Evolutionary conservation across 805 yeast species (phyloP).

Genomic region (Spathaspora girioi): DNA sequence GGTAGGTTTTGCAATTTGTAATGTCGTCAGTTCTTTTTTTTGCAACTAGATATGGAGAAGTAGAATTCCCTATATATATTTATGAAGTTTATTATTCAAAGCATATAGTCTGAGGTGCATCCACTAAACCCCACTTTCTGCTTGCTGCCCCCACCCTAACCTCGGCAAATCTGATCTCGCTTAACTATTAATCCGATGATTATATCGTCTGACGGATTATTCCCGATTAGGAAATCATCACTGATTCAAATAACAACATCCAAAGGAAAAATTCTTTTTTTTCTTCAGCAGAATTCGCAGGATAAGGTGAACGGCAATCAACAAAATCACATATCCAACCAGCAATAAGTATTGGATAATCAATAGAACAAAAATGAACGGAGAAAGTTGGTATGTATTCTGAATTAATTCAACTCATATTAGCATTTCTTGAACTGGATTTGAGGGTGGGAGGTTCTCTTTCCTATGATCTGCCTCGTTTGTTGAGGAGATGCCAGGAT

Average conservation of each 20-base stretch:
- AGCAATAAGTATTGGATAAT: background rate
- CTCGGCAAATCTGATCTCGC: background rate
- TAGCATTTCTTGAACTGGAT: background rate
- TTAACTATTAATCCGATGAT: background rate
- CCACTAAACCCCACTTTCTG: no score
- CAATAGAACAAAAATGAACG: slow-evolving; percentile 5
- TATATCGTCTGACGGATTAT: background rate
- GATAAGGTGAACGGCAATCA: background rate
- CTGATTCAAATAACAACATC: background rate
- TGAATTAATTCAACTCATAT: background rate
- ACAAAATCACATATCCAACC: background rate
- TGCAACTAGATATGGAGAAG: no score
- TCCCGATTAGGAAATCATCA: background rate
- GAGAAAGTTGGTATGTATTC: slow-evolving; percentile 2
- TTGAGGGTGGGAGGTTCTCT: background rate
- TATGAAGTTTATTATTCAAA: no score
- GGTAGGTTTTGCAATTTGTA: no score
- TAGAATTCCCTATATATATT: no score
- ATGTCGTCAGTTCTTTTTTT: no score
- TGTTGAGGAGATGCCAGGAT: no score
- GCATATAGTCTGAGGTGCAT: no score
- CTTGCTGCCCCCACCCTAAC: background rate
- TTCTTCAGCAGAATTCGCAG: background rate
- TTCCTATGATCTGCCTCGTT: no score
- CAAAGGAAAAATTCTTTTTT: background rate